Evolutionary conservation across 1,284 basidiomycete species (phyloP).

Genomic region (Chalciporus sp.): DNA sequence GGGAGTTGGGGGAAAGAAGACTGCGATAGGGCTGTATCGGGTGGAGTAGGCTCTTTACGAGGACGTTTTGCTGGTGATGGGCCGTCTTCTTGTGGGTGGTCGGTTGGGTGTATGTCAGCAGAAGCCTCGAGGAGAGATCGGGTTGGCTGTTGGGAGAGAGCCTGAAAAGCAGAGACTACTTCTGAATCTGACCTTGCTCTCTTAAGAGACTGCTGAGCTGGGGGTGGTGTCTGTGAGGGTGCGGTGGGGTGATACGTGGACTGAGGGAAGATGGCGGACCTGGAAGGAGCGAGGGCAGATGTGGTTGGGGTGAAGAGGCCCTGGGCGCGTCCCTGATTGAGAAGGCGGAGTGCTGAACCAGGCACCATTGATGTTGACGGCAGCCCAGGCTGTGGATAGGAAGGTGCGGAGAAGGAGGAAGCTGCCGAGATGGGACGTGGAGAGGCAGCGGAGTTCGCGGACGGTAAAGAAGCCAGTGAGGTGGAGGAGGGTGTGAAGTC

Average conservation of each 20-base stretch:
- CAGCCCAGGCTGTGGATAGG: conserved; percentile 57
- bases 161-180: conserved; percentile 25
- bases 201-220: conserved; percentile 45
- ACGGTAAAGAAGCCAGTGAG: conserved; percentile 61
- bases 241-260: conserved; percentile 43
- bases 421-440: conserved; percentile 56
- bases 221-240: conserved; percentile 58
- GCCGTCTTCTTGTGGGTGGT: conserved; percentile 53
- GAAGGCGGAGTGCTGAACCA: conserved; percentile 74
- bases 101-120: conserved; percentile 47
- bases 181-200: conserved; percentile 51
- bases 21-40: conserved; percentile 24
- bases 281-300: conserved; percentile 46
- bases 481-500: conserved; percentile 85
- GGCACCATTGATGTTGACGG: conserved; percentile 80
- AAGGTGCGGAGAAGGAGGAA: conserved; percentile 47
- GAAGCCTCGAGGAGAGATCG: conserved; percentile 39
- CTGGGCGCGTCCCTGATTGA: conserved; percentile 83
- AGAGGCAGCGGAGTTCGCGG: conserved; percentile 48
- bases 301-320: conserved; percentile 83
- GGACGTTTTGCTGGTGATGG: conserved; percentile 67
- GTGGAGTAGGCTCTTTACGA: conserved; percentile 54
- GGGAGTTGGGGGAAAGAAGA: conserved; percentile 20
- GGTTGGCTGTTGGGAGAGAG: conserved; percentile 17
- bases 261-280: conserved; percentile 39